Evolutionary conservation across 2,329 filamentous ascomycete species (phyloP), one percentile per base, ranked within the genome.

Genomic region (Fusarium goolgardi): DNA sequence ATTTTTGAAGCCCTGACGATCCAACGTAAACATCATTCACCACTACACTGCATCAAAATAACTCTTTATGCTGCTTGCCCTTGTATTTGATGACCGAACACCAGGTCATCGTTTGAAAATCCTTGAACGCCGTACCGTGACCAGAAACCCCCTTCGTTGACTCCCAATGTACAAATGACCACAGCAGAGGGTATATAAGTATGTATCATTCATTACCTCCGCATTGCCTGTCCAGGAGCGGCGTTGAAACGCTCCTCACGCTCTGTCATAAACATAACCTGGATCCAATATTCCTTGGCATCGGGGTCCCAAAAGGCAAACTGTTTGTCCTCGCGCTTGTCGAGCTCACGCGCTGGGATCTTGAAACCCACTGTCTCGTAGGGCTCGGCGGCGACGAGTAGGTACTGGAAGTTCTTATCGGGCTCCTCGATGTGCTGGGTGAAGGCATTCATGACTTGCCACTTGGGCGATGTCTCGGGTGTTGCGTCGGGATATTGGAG

Each of bases 311-410:
- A 99, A 90, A 94, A 98, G 55, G 88, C 91, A 86, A 95, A 99
- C 80, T 94, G 96, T 75, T 90, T 87, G 59, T 92, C 94, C 71
- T 96, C 94, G 25, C 92, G 86, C 73, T 94, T 88, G 81, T 99
- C 96, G 62, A 99, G 89, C 83, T 98, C 96, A 62, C 93, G 85
- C 7, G 94, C 93, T 78, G 97, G 96, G 56, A 99, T 84, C 85
- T 99, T 99, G 80, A 99, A 98, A 6, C 88, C 93, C 78, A 95
- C 96, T 3, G 94, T 98, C 87, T 99, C 95, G 82, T 99, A 99
- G 13, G 96, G 96, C 83, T 99, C 96, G 13, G 95, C 96, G 1
- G 96, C 95, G 13, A 99, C 92, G 52, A 98, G 85, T 71, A 99
- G 84, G 78, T 98, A 99, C 85, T 99, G 96, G 77, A 91, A 98